Evolutionary conservation across 345 rosid genomes (phyloP).

Genomic region (Murraya koenigii): DNA sequence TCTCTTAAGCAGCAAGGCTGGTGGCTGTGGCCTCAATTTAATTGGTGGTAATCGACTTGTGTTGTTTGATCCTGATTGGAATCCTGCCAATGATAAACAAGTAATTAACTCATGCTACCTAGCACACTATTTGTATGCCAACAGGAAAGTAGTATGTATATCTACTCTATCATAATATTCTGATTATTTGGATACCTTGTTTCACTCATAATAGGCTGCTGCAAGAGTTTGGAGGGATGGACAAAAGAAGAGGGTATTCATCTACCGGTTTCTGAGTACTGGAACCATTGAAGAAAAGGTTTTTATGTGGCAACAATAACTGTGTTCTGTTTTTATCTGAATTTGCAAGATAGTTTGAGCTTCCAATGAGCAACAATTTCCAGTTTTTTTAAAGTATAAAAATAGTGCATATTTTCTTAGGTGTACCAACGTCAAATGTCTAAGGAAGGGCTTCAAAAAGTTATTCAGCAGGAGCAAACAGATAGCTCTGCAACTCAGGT

Average conservation of each 20-base stretch:
- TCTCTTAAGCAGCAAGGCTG: constrained; percentile 97
- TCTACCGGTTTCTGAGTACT: constrained; percentile 90
- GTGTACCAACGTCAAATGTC: constrained; percentile 99
- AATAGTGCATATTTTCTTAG: constrained; percentile 33
- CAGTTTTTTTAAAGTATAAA: constrained; percentile 14
- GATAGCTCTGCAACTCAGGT: constrained; percentile 58
- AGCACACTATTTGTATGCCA: background rate
- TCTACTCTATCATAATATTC: constrained; percentile 17
- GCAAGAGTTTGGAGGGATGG: constrained; percentile 99
- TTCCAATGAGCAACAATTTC: constrained; percentile 7
- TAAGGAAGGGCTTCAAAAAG: constrained; percentile 98
- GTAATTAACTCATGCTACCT: constrained; percentile 34
- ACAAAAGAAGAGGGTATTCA: constrained; percentile 94
- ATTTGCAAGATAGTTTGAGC: background rate
- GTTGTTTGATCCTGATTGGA: constrained; percentile 99
- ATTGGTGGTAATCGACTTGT: constrained; percentile 93
- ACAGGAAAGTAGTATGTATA: constrained; percentile 5
- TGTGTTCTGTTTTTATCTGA: background rate
- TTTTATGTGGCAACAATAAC: constrained; percentile 7
- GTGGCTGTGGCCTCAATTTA: constrained; percentile 98
- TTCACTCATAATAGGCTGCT: constrained; percentile 65
- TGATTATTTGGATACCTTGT: constrained; percentile 22
- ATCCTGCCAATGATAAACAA: constrained; percentile 99
- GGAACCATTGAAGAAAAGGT: constrained; percentile 99
- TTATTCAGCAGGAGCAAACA: constrained; percentile 72